phyloP scores from a whole-genome alignment of 768 basidiomycete genomes.

The Candolleomyces eurysporus region DNA sequence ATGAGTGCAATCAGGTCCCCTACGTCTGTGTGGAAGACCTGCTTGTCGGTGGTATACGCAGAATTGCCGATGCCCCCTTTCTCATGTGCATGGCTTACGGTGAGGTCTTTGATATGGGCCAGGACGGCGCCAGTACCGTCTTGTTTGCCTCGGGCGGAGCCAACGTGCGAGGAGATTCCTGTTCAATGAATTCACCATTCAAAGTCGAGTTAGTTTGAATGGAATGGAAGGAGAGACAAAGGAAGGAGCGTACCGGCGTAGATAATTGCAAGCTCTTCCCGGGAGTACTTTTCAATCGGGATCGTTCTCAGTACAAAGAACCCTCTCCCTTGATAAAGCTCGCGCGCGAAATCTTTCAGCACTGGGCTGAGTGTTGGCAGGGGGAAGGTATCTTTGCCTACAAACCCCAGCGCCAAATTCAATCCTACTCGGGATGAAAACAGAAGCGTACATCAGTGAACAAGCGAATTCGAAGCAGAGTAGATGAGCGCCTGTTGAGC shows the following conservation, averaged over 20 bases:
- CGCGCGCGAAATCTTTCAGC: constrained; percentile 35
- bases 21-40: constrained; percentile 49
- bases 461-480: background rate
- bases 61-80: constrained; percentile 41
- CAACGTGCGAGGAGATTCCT: constrained; percentile 48
- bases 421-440: background rate
- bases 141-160: constrained; percentile 41
- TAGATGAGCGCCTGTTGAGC: background rate
- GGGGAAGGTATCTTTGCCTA: constrained; percentile 39
- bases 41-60: constrained; percentile 48
- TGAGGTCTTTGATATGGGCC: constrained; percentile 48
- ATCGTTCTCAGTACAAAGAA: constrained; percentile 50
- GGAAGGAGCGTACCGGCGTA: constrained; percentile 37
- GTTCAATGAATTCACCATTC: background rate
- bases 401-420: constrained; percentile 26
- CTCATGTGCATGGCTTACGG: constrained; percentile 38
- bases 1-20: constrained; percentile 46
- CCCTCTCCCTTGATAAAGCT: constrained; percentile 44
- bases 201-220: background rate
- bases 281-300: constrained; percentile 40
- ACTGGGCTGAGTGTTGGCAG: constrained; percentile 37
- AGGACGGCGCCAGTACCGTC: constrained; percentile 43
- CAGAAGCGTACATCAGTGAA: background rate
- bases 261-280: constrained; percentile 37
- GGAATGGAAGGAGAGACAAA: background rate